phyloP scores from a whole-genome alignment of 805 yeast genomes.

The Hanseniaspora pseudoguilliermondii region DNA sequence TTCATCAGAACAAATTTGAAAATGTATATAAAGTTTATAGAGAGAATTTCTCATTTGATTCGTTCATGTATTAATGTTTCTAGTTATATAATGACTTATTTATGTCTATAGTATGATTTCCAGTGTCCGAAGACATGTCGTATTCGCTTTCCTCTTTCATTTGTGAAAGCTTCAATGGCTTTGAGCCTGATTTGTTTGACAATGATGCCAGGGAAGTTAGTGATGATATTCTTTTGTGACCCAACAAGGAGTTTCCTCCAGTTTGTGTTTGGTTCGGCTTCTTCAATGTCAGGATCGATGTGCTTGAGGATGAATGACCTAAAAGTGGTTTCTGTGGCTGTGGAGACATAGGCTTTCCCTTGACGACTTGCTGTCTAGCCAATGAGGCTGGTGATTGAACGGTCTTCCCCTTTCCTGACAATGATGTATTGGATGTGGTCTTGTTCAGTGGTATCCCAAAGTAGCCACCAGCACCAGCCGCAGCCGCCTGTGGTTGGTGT shows the following conservation, averaged over 20 bases:
- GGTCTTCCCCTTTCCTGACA: conserved; percentile 4
- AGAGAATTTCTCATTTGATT: no score
- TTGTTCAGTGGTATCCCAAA: conserved; percentile 26
- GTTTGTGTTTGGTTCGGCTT: background rate
- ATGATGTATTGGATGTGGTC: conserved; percentile 7
- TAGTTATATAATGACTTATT: conserved; percentile 5
- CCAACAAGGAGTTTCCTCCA: background rate
- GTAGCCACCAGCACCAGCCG: conserved; percentile 24
- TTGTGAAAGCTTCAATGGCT: conserved; percentile 3
- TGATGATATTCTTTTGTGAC: conserved; percentile 11
- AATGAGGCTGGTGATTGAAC: conserved; percentile 12
- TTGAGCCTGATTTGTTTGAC: background rate
- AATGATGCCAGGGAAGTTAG: conserved; percentile 9
- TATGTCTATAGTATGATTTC: background rate
- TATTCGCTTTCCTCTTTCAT: conserved; percentile 7
- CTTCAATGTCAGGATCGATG: background rate
- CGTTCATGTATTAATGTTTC: background rate
- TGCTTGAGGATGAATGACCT: background rate
- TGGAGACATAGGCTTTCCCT: conserved; percentile 9
- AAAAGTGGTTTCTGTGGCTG: background rate
- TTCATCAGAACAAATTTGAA: background rate
- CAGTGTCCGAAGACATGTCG: background rate
- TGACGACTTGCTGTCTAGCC: conserved; percentile 5
- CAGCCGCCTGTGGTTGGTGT: conserved; percentile 12
- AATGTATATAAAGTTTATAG: background rate